Percentiles rank a stretch among this genome's conserved stretches.
phyloP scores from a whole-genome alignment of 2,329 filamentous ascomycete genomes.

The Reticulascus tulasneorum region DNA sequence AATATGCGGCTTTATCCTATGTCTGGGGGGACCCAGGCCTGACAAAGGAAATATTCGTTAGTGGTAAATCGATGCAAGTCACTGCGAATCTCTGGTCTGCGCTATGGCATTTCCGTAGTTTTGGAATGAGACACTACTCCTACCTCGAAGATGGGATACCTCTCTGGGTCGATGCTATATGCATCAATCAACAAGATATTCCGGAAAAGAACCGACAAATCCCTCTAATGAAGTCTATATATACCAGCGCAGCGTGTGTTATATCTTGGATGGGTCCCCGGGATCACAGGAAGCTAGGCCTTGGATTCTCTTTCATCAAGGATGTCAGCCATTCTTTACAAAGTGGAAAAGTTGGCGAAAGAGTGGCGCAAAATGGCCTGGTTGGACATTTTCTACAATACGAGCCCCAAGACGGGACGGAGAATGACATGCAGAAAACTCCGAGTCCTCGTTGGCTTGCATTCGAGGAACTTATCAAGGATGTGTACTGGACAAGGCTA shows the following conservation, averaged over 20 bases:
- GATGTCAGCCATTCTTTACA: too few species aligned
- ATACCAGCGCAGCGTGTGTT: conserved; percentile 5
- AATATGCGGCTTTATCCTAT: conserved; percentile 21
- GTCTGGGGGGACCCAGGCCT: conserved; percentile 14
- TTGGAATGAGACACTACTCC: too few species aligned
- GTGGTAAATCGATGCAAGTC: conserved; percentile 12
- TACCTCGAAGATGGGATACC: too few species aligned
- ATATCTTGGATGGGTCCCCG: conserved; percentile 9
- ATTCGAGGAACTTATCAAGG: neutral
- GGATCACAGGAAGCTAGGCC: too few species aligned
- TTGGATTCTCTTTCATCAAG: too few species aligned
- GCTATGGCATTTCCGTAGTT: conserved; percentile 10
- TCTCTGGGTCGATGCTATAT: conserved; percentile 15
- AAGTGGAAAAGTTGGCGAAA: neutral
- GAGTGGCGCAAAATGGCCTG: conserved; percentile 2
- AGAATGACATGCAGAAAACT: conserved; percentile 7
- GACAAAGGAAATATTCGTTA: conserved; percentile 11
- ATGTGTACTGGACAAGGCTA: conserved; percentile 1
- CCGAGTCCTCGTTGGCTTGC: too few species aligned
- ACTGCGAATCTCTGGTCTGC: conserved; percentile 14
- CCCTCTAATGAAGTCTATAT: conserved; percentile 10
- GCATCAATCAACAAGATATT: conserved; percentile 13
- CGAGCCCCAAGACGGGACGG: neutral
- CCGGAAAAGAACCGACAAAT: conserved; percentile 12
- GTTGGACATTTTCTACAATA: too few species aligned